These are phyloP conservation scores for Acacia concinna DNA, from an alignment of 331 rosid species.

Conservation along the genomic window DNA sequence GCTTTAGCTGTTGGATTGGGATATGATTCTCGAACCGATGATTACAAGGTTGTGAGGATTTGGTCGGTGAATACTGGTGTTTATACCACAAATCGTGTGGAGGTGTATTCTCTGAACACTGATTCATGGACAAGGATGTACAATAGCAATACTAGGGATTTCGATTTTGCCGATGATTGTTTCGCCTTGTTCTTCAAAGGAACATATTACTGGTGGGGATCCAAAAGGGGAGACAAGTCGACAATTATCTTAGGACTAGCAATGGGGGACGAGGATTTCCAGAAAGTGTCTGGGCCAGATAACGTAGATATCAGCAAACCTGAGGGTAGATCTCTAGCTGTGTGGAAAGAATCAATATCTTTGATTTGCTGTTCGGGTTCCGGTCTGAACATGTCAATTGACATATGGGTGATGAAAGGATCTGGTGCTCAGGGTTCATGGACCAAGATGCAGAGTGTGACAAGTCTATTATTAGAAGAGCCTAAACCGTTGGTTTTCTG, in stretches of 20 bases:
- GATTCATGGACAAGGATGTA: slow-evolving; percentile 26
- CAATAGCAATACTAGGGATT: slow-evolving; percentile 19
- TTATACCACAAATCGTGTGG: slow-evolving; percentile 4
- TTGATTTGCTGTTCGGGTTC: slow-evolving; percentile 9
- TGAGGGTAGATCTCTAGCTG: slow-evolving; percentile 9
- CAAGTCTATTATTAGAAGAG: background rate
- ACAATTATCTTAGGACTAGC: background rate
- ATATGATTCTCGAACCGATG: slow-evolving; percentile 18
- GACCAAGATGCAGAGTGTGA: slow-evolving; percentile 3
- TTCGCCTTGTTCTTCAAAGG: slow-evolving; percentile 22
- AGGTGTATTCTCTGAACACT: slow-evolving; percentile 24
- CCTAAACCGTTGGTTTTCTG: slow-evolving; percentile 33
- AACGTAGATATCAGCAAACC: background rate
- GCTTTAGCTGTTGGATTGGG: slow-evolving; percentile 36
- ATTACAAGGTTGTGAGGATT: slow-evolving; percentile 30
- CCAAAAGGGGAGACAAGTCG: background rate
- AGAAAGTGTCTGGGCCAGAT: slow-evolving; percentile 12
- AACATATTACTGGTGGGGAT: slow-evolving; percentile 36
- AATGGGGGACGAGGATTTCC: slow-evolving; percentile 19
- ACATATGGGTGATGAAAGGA: slow-evolving; percentile 32
- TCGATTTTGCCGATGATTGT: background rate
- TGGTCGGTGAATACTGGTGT: slow-evolving; percentile 4
- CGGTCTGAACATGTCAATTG: background rate
- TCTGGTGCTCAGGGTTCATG: slow-evolving; percentile 16
- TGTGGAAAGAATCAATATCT: slow-evolving; percentile 23